A percentile compares a stretch with the other conserved stretches of the same genome.
phyloP scores from a whole-genome alignment of 768 basidiomycete genomes.

The Termitomyces sp. region DNA sequence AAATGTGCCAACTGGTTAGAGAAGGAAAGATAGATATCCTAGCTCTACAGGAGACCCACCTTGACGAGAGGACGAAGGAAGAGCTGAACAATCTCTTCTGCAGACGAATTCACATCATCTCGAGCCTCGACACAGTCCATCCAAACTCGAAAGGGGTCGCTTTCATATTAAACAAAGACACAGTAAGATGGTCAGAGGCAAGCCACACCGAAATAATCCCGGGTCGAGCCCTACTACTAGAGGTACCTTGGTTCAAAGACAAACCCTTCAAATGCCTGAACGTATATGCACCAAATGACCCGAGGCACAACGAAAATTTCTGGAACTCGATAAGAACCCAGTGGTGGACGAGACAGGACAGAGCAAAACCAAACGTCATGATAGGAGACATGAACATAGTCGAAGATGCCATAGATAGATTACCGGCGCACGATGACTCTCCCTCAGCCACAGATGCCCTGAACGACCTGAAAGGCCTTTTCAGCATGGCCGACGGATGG shows the following conservation, averaged over 20 bases:
- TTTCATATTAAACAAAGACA: slow-evolving; percentile 19
- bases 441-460: too few species aligned
- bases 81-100: too few species aligned
- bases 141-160: slow-evolving; percentile 31
- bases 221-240: slow-evolving; percentile 7
- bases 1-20: slow-evolving; percentile 26
- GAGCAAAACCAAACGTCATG: too few species aligned
- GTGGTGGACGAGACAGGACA: too few species aligned
- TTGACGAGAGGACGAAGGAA: too few species aligned
- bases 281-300: background rate
- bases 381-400: too few species aligned
- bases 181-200: slow-evolving; percentile 16
- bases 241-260: slow-evolving; percentile 21
- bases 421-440: too few species aligned
- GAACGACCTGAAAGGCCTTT: too few species aligned
- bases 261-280: background rate
- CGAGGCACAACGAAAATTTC: background rate
- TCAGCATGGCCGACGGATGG: too few species aligned
- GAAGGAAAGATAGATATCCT: slow-evolving; percentile 27
- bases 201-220: slow-evolving; percentile 20
- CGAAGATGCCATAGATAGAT: too few species aligned
- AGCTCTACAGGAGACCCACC: slow-evolving; percentile 31
- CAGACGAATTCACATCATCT: slow-evolving; percentile 17
- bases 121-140: background rate
- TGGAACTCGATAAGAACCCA: background rate